Evolutionary conservation across 305 asterid species (phyloP), one percentile per base, ranked within the genome.

Genomic region (Solanum chacoense): DNA sequence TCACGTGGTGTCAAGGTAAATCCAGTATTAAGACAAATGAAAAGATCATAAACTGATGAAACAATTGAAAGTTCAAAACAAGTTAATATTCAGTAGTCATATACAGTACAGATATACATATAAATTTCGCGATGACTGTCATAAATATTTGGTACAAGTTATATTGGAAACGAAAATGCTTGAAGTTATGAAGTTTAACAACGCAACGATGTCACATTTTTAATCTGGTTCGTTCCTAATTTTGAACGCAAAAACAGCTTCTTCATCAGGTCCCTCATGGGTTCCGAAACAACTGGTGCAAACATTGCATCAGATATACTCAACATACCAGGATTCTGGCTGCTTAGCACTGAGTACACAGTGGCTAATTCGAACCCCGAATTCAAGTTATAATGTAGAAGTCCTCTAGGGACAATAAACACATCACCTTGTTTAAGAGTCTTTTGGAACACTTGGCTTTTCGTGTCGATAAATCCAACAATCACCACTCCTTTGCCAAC

Each of bases 271-370:
- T 74, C 80, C 4, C 6, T 74, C 26, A 74, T 74, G n/a, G 89
- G 92, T 77, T 87, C 90, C 3, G 91, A 69, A 86, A 87, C 90
- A 88, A 86, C 26, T 24, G 76, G 65, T 37, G 73, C 89, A 90
- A 91, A 93, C 91, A 90, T 42, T 37, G 95, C 93, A n/a, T 93
- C 95, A 0, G 94, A 22, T 28, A 95, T 81, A 59, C 93, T 90
- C 38, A 90, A 92, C 22, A 93, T 7, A 32, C 98, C 98, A 0
- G 98, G 98, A 88, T 94, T 94, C 94, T 96, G 98, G 91, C 98
- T 94, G 73, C 93, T 95, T 42, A 96, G 87, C 84, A 92, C 93
- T 0, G 98, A 94, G 87, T 89, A 93, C 20, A 94, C 29, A 0
- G 92, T 92, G 2, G 96, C 98, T 0, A 42, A 74, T 90, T 93